Evolutionary conservation across 495 filamentous ascomycete genomes (phyloP), one percentile per base, ranked within the genome.

Genomic region (Aspergillus heteromorphus): DNA sequence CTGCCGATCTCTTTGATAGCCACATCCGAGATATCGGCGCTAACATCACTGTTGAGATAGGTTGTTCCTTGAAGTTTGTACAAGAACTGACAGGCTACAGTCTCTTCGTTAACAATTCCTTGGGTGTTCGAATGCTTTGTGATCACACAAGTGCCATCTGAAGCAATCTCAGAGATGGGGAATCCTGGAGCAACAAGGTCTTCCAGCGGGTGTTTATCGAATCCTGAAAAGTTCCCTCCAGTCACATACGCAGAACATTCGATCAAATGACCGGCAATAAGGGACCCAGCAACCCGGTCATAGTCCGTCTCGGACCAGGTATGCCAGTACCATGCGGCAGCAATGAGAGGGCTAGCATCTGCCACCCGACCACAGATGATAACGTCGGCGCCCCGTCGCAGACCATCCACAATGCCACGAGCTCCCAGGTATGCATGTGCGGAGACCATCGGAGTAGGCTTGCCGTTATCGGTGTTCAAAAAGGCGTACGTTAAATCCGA

Each of bases 21-120:
- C 21, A 79, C 61, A 30, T 76, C 45, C 6, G 65, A 65, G 13
- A 84, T 58, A 41, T 72, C 48, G 6, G 79, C 80, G 23, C 60
- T 74, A 6, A 84, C 80, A 61, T 82, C 77, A 30, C 65, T 70
- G 59, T 83, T 80, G 19, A 79, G 63, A 48, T 82, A 81, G 19
- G 69, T 58, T 14, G 65, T 71, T 0, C 81, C 81, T 51, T 83
- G 81, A 18, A 83, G 65, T 61, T 84, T 81, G 55, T 84, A 84
- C 18, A 83, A 54, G 6, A 83, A 65, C 51, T 82, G 77, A 41
- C 65, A 73, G 14, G 70, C 73, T n/a, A 78, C 65, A 0, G 77
- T 81, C 13, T 73, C 76, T n/a, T 47, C 56, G 19, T 51, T 61
- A 0, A 72, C 58, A 13, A 67, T 49, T 0, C 69, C 67, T n/a